Percentiles rank a stretch among this genome's conserved stretches.
Conservation (phyloP, 202 grass and related monocot species). For the Brachypodium distachyon region DNA sequence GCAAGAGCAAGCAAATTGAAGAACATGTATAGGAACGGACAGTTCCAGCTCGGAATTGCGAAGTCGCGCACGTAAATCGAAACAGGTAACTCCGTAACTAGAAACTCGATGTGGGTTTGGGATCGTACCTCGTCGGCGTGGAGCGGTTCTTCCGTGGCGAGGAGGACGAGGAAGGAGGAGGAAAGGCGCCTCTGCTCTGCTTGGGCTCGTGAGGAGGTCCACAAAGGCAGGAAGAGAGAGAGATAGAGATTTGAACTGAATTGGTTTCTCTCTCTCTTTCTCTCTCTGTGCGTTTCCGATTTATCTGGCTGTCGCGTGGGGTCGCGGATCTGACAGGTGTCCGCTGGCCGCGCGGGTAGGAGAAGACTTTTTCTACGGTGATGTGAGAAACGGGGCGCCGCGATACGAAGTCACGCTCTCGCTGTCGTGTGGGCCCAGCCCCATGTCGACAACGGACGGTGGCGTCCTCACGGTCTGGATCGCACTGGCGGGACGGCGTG, state of each 20-base stretch:
- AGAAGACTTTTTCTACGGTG: background rate
- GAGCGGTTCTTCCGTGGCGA: background rate
- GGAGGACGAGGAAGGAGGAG: background rate
- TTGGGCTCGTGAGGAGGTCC: background rate
- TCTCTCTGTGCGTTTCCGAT: background rate
- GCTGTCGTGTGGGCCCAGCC: background rate
- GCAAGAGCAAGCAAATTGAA: background rate
- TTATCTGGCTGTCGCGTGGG: conserved; percentile 7
- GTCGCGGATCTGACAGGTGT: background rate
- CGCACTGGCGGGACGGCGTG: background rate
- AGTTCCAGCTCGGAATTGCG: background rate
- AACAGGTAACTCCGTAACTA: no score
- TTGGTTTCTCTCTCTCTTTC: background rate
- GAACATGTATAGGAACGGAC: background rate
- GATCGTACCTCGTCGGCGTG: conserved; percentile 5
- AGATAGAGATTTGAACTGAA: background rate
- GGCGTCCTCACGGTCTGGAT: background rate
- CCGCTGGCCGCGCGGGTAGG: background rate
- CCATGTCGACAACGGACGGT: no score
- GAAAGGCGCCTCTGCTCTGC: background rate
- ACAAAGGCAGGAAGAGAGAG: background rate
- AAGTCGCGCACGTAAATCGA: background rate
- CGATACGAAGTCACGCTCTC: background rate
- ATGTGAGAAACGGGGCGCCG: background rate
- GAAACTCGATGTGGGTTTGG: background rate